A percentile compares a stretch with the other conserved stretches of the same genome.
Conservation (phyloP, 176 grass and related monocot species). For the Leersia perrieri region DNA sequence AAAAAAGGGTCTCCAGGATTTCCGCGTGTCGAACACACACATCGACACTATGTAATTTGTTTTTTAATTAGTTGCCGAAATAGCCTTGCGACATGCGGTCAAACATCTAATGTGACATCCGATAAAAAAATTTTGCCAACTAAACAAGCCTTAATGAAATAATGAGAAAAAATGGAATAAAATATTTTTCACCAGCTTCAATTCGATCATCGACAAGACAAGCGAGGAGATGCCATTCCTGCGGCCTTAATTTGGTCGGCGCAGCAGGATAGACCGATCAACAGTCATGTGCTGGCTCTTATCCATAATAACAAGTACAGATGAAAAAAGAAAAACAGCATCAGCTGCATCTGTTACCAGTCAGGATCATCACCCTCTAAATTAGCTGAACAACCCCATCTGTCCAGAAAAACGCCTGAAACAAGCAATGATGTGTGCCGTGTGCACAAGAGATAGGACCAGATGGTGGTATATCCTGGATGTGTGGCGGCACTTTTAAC, state of each 20-base stretch:
- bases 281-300: not conserved
- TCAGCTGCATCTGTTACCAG: no score
- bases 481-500: not conserved
- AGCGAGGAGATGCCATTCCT: not conserved
- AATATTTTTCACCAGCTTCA: no score
- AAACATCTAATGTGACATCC: no score
- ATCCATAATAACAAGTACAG: not conserved
- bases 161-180: not conserved
- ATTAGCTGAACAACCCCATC: not conserved
- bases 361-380: not conserved
- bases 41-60: no score
- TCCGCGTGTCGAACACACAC: no score
- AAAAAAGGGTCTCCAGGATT: no score
- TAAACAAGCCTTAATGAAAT: no score
- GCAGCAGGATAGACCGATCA: not conserved
- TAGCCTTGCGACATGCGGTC: no score
- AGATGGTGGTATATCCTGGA: not conserved
- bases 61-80: no score
- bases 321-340: not conserved
- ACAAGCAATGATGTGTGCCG: not conserved
- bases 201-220: no score
- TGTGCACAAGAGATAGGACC: not conserved
- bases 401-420: not conserved
- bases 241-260: not conserved
- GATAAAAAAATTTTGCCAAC: no score